Conservation (phyloP, 192 early-diverging fungal species). For the Linnemannia exigua region DNA sequence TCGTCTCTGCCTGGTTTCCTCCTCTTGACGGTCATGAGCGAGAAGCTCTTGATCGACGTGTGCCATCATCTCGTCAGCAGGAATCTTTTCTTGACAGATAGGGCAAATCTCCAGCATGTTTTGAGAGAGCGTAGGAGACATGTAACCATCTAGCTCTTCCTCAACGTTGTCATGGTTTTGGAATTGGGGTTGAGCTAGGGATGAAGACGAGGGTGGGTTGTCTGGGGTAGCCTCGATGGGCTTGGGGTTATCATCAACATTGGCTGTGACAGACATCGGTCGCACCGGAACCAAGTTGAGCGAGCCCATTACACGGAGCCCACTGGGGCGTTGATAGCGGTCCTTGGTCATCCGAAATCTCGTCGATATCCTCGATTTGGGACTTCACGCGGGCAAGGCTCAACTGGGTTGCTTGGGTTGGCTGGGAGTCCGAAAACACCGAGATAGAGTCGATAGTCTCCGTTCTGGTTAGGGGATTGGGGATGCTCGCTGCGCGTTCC, state of each 20-base stretch:
- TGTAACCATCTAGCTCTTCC: neutral
- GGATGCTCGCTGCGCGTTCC: neutral
- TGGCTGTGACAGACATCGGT: neutral
- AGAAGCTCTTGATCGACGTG: conserved; percentile 43
- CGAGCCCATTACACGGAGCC: conserved; percentile 6
- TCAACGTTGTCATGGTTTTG: neutral
- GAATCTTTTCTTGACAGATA: conserved; percentile 26
- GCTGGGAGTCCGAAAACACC: conserved; percentile 21
- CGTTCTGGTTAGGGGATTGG: neutral
- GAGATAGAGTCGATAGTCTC: conserved; percentile 46
- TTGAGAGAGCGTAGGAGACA: conserved; percentile 19
- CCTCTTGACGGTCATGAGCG: conserved; percentile 23
- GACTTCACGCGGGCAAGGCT: neutral
- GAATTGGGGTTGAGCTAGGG: neutral
- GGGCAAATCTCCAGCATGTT: conserved; percentile 24
- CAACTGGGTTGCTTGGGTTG: neutral
- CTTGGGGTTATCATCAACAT: neutral
- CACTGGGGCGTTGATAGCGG: conserved; percentile 16
- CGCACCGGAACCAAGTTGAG: neutral
- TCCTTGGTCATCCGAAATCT: conserved; percentile 33
- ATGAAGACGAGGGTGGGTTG: neutral
- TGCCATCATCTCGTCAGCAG: conserved; percentile 20
- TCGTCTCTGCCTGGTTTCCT: conserved; percentile 20
- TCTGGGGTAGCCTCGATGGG: neutral
- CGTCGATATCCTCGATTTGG: conserved; percentile 33